phyloP scores from a whole-genome alignment of 2,329 filamentous ascomycete species.

The Metarhizium album region DNA sequence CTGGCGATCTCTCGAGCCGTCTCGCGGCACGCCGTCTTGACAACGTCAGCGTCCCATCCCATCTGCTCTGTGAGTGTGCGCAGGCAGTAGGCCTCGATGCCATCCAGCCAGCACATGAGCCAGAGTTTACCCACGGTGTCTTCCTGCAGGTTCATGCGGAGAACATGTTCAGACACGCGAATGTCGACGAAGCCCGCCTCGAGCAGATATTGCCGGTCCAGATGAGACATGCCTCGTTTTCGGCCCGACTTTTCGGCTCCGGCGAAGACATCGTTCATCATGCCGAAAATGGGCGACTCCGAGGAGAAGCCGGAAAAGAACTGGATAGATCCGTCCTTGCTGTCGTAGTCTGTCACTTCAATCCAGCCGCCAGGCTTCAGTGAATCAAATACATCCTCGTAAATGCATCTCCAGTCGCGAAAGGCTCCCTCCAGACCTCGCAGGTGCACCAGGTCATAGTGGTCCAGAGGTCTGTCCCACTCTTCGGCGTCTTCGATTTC shows the following conservation, averaged over 20 bases:
- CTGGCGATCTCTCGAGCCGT: conserved; percentile 37
- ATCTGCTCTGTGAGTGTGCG: conserved; percentile 41
- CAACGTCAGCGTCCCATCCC: conserved; percentile 39
- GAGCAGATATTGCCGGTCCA: conserved; percentile 33
- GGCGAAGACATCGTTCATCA: conserved; percentile 30
- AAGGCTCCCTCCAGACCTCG: conserved; percentile 47
- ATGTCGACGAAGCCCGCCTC: conserved; percentile 43
- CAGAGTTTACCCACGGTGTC: conserved; percentile 40
- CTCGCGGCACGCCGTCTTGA: conserved; percentile 34
- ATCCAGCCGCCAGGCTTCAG: conserved; percentile 48
- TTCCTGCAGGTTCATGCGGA: conserved; percentile 36
- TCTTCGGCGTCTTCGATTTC: conserved; percentile 51
- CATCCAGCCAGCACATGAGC: conserved; percentile 40
- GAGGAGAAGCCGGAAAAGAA: conserved; percentile 29
- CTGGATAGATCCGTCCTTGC: conserved; percentile 24
- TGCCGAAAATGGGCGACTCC: conserved; percentile 32
- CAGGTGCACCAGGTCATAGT: conserved; percentile 47
- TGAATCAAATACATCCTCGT: conserved; percentile 39
- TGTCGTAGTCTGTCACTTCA: conserved; percentile 44
- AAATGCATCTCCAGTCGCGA: conserved; percentile 43
- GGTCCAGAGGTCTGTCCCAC: conserved; percentile 41
- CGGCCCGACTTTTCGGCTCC: conserved; percentile 35
- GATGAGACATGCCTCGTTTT: conserved; percentile 32
- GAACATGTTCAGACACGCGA: conserved; percentile 33
- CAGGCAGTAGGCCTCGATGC: conserved; percentile 36